Evolutionary conservation across 176 grass and related monocot species (phyloP).

Genomic region (Saccharum spontaneum): DNA sequence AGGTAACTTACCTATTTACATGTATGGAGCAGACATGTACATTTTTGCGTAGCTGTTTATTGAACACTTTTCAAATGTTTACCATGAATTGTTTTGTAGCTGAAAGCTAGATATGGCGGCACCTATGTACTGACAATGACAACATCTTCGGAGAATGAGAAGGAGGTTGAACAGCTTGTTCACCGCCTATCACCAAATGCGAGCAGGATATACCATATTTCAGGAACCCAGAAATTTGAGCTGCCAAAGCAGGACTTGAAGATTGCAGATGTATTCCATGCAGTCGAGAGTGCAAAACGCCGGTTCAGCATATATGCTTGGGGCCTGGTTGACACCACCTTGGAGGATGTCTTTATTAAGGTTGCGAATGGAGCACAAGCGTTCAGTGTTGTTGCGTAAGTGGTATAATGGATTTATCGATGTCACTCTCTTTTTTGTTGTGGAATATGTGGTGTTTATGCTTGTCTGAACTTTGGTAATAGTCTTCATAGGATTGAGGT

Average conservation of each 20-base stretch:
- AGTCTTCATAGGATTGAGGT: not conserved
- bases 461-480: not conserved
- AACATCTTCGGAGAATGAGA: constrained; percentile 48
- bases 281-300: constrained; percentile 42
- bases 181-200: constrained; percentile 38
- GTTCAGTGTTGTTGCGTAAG: constrained; percentile 23
- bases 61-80: not conserved
- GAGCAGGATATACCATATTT: constrained; percentile 58
- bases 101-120: constrained; percentile 60
- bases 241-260: constrained; percentile 58
- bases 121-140: constrained; percentile 58
- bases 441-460: constrained; percentile 10
- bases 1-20: constrained; percentile 33
- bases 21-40: not conserved
- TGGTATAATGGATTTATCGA: not conserved
- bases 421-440: not conserved
- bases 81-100: constrained; percentile 23
- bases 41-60: not conserved
- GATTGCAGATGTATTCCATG: constrained; percentile 52
- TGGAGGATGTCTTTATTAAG: constrained; percentile 65
- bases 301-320: constrained; percentile 49
- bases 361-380: constrained; percentile 49
- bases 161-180: constrained; percentile 49
- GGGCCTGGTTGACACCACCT: constrained; percentile 57
- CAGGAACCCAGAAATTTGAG: constrained; percentile 65